Conservation (phyloP, 164 flowering plant genomes). For the Chloranthus sessilifolius region DNA sequence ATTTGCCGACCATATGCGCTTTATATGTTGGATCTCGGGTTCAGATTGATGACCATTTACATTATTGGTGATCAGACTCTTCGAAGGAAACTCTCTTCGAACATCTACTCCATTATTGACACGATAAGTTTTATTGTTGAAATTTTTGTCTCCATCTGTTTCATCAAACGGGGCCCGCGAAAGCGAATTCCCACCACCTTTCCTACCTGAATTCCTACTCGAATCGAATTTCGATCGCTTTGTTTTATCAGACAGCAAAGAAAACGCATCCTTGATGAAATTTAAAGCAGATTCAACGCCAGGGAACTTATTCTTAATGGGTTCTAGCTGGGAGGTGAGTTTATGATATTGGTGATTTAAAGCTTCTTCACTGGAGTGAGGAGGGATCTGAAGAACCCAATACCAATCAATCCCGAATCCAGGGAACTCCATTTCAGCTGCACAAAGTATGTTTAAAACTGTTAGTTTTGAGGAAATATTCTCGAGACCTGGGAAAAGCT, state of each 20-base stretch:
- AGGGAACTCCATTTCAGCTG: constrained; percentile 18
- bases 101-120: neutral
- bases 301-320: constrained; percentile 33
- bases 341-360: constrained; percentile 22
- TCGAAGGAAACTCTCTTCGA: neutral
- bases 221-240: constrained; percentile 28
- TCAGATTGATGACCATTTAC: neutral
- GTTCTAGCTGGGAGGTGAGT: constrained; percentile 23
- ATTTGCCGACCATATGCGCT: constrained; percentile 15
- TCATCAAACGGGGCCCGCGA: constrained; percentile 2
- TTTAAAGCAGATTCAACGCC: constrained; percentile 32
- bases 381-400: constrained; percentile 38
- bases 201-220: constrained; percentile 21
- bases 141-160: neutral
- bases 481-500: constrained; percentile 26
- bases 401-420: constrained; percentile 35
- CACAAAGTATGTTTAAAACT: constrained; percentile 39
- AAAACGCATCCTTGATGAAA: constrained; percentile 27
- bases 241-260: constrained; percentile 28
- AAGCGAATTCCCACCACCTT: constrained; percentile 7
- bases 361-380: constrained; percentile 16
- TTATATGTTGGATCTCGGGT: constrained; percentile 1
- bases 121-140: constrained; percentile 2
- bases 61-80: neutral
- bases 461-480: constrained; percentile 28